A percentile compares a stretch with the other conserved stretches of the same genome.
phyloP scores from a whole-genome alignment of 164 flowering plant species.

The Taxillus chinensis region DNA sequence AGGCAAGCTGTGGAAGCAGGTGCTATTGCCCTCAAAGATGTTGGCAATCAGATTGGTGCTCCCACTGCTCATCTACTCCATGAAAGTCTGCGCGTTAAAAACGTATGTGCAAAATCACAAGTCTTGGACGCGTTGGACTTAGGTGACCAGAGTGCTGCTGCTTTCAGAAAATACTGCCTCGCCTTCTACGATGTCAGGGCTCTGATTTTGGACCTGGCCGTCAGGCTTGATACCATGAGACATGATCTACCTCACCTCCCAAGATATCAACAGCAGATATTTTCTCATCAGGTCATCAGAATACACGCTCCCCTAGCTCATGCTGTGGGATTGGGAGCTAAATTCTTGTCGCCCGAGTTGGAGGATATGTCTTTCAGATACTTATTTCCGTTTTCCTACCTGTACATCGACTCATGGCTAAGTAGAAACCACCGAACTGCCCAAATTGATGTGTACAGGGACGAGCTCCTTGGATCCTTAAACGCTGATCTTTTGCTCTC shows the following conservation, averaged over 20 bases:
- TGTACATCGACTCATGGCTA: conserved; percentile 75
- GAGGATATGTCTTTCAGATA: conserved; percentile 80
- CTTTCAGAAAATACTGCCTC: conserved; percentile 69
- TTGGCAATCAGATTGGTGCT: conserved; percentile 48
- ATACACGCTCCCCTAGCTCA: conserved; percentile 82
- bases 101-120: conserved; percentile 31
- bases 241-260: conserved; percentile 59
- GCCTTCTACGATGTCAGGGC: conserved; percentile 79
- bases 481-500: conserved; percentile 37
- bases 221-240: conserved; percentile 77
- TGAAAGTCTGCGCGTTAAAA: conserved; percentile 60
- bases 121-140: conserved; percentile 51
- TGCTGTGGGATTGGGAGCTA: conserved; percentile 64
- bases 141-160: conserved; percentile 62
- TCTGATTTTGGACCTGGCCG: conserved; percentile 56
- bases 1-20: conserved; percentile 57
- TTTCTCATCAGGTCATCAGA: conserved; percentile 70
- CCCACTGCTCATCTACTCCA: conserved; percentile 69
- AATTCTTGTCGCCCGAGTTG: conserved; percentile 50
- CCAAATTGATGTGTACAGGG: conserved; percentile 54
- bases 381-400: conserved; percentile 76
- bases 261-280: conserved; percentile 56
- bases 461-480: conserved; percentile 41
- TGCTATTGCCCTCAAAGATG: conserved; percentile 35
- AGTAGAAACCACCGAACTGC: conserved; percentile 50